These are phyloP conservation scores for Fusarium sp. DNA, from an alignment of 2,329 filamentous ascomycete species.

Conservation along the genomic window DNA sequence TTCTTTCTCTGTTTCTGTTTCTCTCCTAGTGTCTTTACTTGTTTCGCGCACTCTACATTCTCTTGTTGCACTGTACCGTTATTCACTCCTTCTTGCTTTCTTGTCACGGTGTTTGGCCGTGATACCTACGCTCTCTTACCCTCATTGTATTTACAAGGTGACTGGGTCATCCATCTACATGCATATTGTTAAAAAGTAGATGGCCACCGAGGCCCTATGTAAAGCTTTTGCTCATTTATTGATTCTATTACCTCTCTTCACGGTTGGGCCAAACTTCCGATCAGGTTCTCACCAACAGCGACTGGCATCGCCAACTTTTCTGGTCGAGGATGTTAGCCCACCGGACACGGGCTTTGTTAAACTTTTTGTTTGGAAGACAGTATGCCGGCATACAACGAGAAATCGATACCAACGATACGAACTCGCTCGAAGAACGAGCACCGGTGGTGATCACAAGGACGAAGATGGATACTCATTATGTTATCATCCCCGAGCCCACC, in stretches of 20 bases:
- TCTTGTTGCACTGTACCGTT: slow-evolving; percentile 18
- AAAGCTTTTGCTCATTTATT: slow-evolving; percentile 35
- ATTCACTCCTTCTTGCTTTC: slow-evolving; percentile 34
- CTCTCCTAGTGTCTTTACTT: slow-evolving; percentile 38
- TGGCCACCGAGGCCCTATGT: slow-evolving; percentile 45
- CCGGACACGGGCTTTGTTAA: slow-evolving; percentile 63
- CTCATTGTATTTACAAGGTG: slow-evolving; percentile 34
- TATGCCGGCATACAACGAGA: slow-evolving; percentile 67
- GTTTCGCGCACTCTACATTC: slow-evolving; percentile 35
- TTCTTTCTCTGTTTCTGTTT: slow-evolving; percentile 36
- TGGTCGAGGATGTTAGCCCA: slow-evolving; percentile 54
- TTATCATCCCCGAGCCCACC: slow-evolving; percentile 35
- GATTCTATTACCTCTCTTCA: slow-evolving; percentile 21
- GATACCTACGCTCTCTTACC: slow-evolving; percentile 31
- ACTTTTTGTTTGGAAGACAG: slow-evolving; percentile 63
- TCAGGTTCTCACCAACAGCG: slow-evolving; percentile 37
- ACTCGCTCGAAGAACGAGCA: slow-evolving; percentile 31
- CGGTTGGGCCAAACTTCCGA: slow-evolving; percentile 28
- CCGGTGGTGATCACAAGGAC: slow-evolving; percentile 35
- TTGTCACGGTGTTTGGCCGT: slow-evolving; percentile 15
- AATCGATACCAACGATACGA: slow-evolving; percentile 34
- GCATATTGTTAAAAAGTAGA: slow-evolving; percentile 43
- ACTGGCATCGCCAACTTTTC: slow-evolving; percentile 55
- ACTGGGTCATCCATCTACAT: slow-evolving; percentile 47
- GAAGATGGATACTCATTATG: slow-evolving; percentile 33